Conservation (phyloP, 1,139 yeast genomes). For the Blastobotrys ciferrii region DNA sequence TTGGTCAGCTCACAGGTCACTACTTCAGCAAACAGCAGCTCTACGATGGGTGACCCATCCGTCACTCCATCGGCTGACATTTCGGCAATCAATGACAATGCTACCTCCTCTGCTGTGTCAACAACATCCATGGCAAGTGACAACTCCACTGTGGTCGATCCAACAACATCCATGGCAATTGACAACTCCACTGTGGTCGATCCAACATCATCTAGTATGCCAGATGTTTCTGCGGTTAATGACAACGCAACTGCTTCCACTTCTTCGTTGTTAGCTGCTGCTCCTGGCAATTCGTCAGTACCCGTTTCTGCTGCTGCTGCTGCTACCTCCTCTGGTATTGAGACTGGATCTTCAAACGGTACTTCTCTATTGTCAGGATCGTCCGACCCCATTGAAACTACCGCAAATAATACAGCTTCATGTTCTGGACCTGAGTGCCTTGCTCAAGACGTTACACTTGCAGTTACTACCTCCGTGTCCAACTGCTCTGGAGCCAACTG, state of each 20-base stretch:
- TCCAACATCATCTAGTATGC: not conserved
- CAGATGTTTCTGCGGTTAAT: not conserved
- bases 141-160: not conserved
- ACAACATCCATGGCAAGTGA: not conserved
- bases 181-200: not conserved
- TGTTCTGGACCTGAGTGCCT: not conserved
- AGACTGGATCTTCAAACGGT: not conserved
- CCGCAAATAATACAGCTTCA: not conserved
- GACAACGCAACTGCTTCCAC: not conserved
- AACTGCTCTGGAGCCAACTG: slow-evolving; percentile 5
- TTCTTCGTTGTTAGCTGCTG: not conserved
- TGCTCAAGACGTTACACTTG: not conserved
- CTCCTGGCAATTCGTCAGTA: not conserved
- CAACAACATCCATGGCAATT: not conserved
- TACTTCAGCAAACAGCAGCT: not conserved
- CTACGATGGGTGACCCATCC: not conserved
- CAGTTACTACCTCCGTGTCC: slow-evolving; percentile 1
- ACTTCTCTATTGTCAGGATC: not conserved
- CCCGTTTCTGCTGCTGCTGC: not conserved
- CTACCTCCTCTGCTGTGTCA: not conserved
- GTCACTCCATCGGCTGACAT: not conserved
- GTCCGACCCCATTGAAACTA: not conserved
- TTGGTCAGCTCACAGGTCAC: not conserved
- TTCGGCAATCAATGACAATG: not conserved
- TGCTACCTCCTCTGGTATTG: not conserved